These are phyloP conservation scores for Yamadazyma spencermartinsiae DNA, from an alignment of 1,139 yeast species.

Conservation along the genomic window DNA sequence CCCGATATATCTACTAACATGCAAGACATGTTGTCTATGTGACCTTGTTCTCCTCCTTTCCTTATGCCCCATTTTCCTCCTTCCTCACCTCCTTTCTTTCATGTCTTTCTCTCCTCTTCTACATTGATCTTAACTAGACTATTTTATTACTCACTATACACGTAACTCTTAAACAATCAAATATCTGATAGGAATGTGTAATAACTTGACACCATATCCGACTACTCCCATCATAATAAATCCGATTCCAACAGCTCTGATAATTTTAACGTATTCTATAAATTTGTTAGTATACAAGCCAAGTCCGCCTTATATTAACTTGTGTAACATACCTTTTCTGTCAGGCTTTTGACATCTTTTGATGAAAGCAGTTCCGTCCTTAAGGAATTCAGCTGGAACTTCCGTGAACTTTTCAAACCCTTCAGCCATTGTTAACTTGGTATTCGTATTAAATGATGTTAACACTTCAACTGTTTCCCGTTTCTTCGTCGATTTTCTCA, in stretches of 20 bases:
- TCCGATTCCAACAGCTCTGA: conserved; percentile 96
- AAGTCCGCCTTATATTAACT: background rate
- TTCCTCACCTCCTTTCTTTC: too few relatives aligned
- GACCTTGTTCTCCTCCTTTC: too few relatives aligned
- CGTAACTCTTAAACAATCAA: conserved; percentile 67
- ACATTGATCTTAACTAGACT: too few relatives aligned
- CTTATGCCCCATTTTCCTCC: too few relatives aligned
- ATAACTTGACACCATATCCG: conserved; percentile 91
- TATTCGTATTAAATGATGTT: background rate
- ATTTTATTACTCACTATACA: conserved; percentile 3
- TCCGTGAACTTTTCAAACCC: conserved; percentile 84
- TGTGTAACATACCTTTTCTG: conserved; percentile 58
- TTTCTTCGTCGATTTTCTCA: background rate
- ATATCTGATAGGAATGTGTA: conserved; percentile 97
- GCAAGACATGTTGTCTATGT: too few relatives aligned
- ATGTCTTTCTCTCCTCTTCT: too few relatives aligned
- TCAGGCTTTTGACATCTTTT: conserved; percentile 93
- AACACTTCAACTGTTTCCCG: too few relatives aligned
- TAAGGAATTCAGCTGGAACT: conserved; percentile 86
- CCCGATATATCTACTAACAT: too few relatives aligned
- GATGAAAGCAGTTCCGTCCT: conserved; percentile 86
- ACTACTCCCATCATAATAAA: conserved; percentile 97
- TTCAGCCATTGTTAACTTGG: conserved; percentile 50
- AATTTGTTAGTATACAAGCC: conserved; percentile 11
- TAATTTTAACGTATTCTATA: conserved; percentile 77